Evolutionary conservation across 768 basidiomycete genomes (phyloP), one percentile per base, ranked within the genome.

Genomic region (Suillus alpinus): DNA sequence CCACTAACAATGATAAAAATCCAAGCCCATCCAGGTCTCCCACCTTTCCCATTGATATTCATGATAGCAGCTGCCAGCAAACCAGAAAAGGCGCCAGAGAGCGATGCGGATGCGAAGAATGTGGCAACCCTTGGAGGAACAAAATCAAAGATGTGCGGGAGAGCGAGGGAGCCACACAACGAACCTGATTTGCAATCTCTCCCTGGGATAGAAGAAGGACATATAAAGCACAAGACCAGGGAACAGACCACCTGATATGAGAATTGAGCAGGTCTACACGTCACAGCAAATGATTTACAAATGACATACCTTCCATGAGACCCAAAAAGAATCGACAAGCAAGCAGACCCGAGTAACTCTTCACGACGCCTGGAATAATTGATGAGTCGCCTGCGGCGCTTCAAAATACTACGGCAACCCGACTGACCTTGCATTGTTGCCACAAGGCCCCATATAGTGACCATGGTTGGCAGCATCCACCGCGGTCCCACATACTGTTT

Each of bases 401-500:
- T 59, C 23, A 13, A 10, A 4, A 31, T 40, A 37, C 37, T 2
- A 36, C 4, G 18, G 4, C 26, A 13, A 34, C 56, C 9, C 9
- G 9, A 63, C 65, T 23, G 56, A 80, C 86, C 87, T 79, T 90
- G 87, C 49, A 84, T 74, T 9, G 85, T 78, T 10, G 82, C 79
- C 14, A 86, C 80, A n/a, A 88, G 51, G n/a, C 89, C 89, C 88
- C 89, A 91, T 1, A 83, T 65, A 0, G 82, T 79, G 52, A 89
- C 71, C 80, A 89, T 83, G 1, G 82, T 71, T 0, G 89, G 88
- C 68, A 88, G 78, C 51, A 83, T 72, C 59, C 83, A 78, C n/a
- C 86, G 80, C 1, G 88, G 84, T 3, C 86, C 82, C 49, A 80
- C 62, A 60, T 61, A 59, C 72, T 81, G 68, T 58, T 55, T n/a